Evolutionary conservation across 2,329 filamentous ascomycete genomes (phyloP).

Genomic region (Aspergillus puulaauensis): DNA sequence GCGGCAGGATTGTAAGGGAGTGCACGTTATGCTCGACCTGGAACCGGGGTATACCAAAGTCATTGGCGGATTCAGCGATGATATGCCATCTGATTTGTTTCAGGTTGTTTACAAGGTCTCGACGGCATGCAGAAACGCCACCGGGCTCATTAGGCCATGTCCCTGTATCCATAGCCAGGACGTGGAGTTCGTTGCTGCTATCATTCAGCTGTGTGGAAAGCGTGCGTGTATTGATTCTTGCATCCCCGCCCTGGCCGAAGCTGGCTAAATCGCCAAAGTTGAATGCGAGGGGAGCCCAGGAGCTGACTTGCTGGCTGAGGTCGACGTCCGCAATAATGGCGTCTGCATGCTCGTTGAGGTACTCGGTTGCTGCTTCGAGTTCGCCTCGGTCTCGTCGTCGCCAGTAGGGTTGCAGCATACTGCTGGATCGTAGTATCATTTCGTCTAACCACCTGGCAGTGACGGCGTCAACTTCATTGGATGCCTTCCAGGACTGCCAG

Average conservation of each 20-base stretch:
- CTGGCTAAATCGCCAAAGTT: slow-evolving; percentile 52
- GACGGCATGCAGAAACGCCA: slow-evolving; percentile 56
- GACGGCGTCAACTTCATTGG: slow-evolving; percentile 47
- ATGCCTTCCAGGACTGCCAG: slow-evolving; percentile 51
- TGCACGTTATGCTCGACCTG: slow-evolving; percentile 56
- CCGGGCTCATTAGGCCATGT: slow-evolving; percentile 54
- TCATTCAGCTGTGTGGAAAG: slow-evolving; percentile 30
- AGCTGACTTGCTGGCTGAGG: slow-evolving; percentile 49
- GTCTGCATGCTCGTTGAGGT: slow-evolving; percentile 46
- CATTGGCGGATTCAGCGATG: slow-evolving; percentile 54
- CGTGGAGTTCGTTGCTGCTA: slow-evolving; percentile 50
- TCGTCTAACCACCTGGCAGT: slow-evolving; percentile 52
- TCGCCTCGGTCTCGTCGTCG: slow-evolving; percentile 41
- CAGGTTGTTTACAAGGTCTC: slow-evolving; percentile 55
- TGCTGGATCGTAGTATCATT: slow-evolving; percentile 47
- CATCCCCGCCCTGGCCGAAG: slow-evolving; percentile 52
- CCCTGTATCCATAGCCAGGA: slow-evolving; percentile 52
- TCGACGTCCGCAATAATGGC: slow-evolving; percentile 52
- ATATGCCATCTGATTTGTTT: slow-evolving; percentile 55
- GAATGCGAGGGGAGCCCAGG: slow-evolving; percentile 52
- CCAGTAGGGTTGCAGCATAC: slow-evolving; percentile 47
- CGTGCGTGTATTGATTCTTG: slow-evolving; percentile 50
- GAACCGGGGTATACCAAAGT: slow-evolving; percentile 55
- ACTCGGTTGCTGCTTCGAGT: slow-evolving; percentile 41
- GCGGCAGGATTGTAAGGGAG: slow-evolving; percentile 53